A percentile compares a stretch with the other conserved stretches of the same genome.
Evolutionary conservation across 768 basidiomycete species (phyloP).

Genomic region (Trametes villosa): DNA sequence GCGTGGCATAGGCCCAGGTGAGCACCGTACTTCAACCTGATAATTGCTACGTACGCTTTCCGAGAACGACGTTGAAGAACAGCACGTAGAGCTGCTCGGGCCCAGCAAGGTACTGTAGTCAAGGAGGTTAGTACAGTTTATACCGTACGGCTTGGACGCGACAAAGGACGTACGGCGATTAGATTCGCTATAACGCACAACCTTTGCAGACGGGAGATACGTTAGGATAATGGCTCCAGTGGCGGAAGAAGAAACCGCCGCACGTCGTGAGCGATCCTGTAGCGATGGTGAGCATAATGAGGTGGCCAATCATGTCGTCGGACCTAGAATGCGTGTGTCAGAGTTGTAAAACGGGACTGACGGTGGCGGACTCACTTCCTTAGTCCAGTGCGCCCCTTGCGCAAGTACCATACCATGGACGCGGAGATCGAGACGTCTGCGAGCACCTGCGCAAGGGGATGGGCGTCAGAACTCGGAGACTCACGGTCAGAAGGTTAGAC

Average conservation of each 20-base stretch:
- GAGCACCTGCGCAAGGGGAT: no score
- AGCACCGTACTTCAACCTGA: background rate
- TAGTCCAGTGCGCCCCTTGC: background rate
- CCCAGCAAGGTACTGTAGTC: background rate
- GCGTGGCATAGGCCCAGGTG: background rate
- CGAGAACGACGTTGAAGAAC: conserved; percentile 8
- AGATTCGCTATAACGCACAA: background rate
- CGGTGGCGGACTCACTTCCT: background rate
- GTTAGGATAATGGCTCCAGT: background rate
- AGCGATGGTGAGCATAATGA: conserved; percentile 3
- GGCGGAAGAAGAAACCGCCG: background rate
- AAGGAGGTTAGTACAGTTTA: background rate
- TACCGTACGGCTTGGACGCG: background rate
- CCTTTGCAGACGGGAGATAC: background rate
- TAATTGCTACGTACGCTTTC: background rate
- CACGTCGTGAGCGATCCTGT: conserved; percentile 1
- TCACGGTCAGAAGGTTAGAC: no score
- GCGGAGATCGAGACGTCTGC: conserved; percentile 5
- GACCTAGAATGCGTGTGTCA: background rate
- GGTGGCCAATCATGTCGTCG: conserved; percentile 3
- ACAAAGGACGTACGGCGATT: background rate
- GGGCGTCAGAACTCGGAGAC: no score
- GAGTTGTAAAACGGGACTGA: background rate
- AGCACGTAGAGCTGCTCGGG: background rate
- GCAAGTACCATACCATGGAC: conserved; percentile 6